A percentile compares a stretch with the other conserved stretches of the same genome.
Conservation (phyloP, 1,284 basidiomycete genomes). For the Cutaneotrichosporon sp. region DNA sequence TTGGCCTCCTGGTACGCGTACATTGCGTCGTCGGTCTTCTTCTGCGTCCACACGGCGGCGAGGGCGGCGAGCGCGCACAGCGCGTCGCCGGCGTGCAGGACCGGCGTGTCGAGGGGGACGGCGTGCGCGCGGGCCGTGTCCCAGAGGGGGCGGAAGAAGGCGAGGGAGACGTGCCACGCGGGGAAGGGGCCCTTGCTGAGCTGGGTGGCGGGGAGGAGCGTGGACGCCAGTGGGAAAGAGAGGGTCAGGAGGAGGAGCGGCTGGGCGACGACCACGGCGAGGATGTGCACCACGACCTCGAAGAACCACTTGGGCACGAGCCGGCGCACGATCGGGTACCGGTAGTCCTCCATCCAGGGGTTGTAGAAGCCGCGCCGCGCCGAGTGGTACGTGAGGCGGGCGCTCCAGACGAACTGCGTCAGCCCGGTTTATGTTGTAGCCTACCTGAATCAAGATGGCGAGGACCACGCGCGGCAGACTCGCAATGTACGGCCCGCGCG, state of each 20-base stretch:
- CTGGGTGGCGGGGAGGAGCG: slow-evolving; percentile 32
- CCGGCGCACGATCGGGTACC: slow-evolving; percentile 76
- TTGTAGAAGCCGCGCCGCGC: slow-evolving; percentile 80
- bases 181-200: slow-evolving; percentile 8
- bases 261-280: slow-evolving; percentile 63
- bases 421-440: not conserved
- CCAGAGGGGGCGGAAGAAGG: slow-evolving; percentile 6
- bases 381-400: slow-evolving; percentile 78
- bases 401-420: slow-evolving; percentile 62
- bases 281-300: slow-evolving; percentile 70
- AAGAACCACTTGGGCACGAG: slow-evolving; percentile 70
- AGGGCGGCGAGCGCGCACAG: slow-evolving; percentile 59
- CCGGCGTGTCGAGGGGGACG: slow-evolving; percentile 34
- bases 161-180: slow-evolving; percentile 9
- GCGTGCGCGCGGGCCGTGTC: slow-evolving; percentile 47
- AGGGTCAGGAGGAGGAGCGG: slow-evolving; percentile 69
- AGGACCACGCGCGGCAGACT: slow-evolving; percentile 65
- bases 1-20: slow-evolving; percentile 80
- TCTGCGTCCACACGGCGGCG: slow-evolving; percentile 67
- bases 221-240: slow-evolving; percentile 56
- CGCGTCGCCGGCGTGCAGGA: slow-evolving; percentile 65
- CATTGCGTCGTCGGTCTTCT: slow-evolving; percentile 87
- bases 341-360: slow-evolving; percentile 72
- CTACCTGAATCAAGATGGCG: slow-evolving; percentile 64
- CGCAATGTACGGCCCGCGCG: slow-evolving; percentile 60